Evolutionary conservation across 1,284 basidiomycete species (phyloP), one percentile per base, ranked within the genome.

Genomic region (Phellinidium pouzarii): DNA sequence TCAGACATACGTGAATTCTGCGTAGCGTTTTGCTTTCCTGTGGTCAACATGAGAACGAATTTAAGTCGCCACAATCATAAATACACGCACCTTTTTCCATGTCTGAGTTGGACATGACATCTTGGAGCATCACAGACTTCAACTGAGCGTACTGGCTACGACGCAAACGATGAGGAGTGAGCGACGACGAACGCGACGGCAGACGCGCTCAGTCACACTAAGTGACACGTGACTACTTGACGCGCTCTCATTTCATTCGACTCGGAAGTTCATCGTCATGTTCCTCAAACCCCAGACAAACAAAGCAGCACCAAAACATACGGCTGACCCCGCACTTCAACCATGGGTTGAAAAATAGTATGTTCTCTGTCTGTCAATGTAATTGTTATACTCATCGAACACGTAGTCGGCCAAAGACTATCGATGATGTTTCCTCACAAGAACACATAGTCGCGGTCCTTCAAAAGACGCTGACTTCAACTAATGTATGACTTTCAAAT

Each of bases 321-420:
- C 65, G 0, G 67, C 74, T 12, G 82, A 85, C 58, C 80, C 84
- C 3, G 76, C 76, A 37, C 67, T 86, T 31, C 91, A 96, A 65
- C 94, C 94, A 57, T 98, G 94, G 94, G 93, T 98, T 0, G 94
- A 98, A 71, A 97, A 97, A 80, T 98, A 97, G 92, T 93, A 48
- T 49, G 75, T 26, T 36, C 34, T 3, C 46, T 37, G 22, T 31
- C n/a, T 9, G 5, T 40, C 20, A 20, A 42, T 40, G 43, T 26
- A 27, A 36, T 9, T 47, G 54, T 25, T 46, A 14, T 34, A 22
- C 65, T 47, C 25, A 46, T 36, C 26, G 23, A 17, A 27, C 3
- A 27, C 6, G 11, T 34, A 95, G 94, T 67, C 91, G 96, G 53
- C 95, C 96, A 49, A 93, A 94, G 70, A 97, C 94, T 20, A 97